A percentile compares a stretch with the other conserved stretches of the same genome.
Conservation (phyloP, 176 grass and related monocot species). For the Musa acuminata region DNA sequence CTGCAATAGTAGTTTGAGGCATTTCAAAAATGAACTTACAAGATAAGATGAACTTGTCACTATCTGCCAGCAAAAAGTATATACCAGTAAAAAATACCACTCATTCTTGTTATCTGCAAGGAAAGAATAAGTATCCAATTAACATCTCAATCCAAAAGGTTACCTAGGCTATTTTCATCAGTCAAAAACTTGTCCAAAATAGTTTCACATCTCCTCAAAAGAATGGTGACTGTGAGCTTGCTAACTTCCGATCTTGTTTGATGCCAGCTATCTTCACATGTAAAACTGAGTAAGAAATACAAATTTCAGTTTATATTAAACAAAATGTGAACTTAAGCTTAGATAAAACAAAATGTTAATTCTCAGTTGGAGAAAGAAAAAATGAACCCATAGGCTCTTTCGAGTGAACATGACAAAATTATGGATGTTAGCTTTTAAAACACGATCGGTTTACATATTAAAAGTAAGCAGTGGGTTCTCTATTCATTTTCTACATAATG, state of each 20-base stretch:
- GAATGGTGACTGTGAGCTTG: constrained; percentile 64
- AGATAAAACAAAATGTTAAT: not conserved
- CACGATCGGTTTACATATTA: no score
- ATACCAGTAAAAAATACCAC: not conserved
- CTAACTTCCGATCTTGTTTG: constrained; percentile 55
- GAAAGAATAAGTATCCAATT: not conserved
- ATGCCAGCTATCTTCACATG: constrained; percentile 30
- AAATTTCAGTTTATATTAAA: not conserved
- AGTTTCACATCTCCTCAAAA: constrained; percentile 77
- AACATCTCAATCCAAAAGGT: not conserved
- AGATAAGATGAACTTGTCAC: not conserved
- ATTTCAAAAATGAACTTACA: not conserved
- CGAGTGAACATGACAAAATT: no score
- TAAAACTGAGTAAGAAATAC: constrained; percentile 44
- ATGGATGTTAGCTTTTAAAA: no score
- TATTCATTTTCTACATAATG: no score
- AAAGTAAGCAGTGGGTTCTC: no score
- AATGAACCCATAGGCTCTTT: no score
- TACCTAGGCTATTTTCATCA: constrained; percentile 90
- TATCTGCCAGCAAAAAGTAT: not conserved
- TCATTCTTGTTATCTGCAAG: not conserved
- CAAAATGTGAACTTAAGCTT: not conserved
- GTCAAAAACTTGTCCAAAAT: constrained; percentile 84
- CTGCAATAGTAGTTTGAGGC: constrained; percentile 32
- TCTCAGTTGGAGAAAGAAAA: not conserved